Percentiles rank a stretch among this genome's conserved stretches.
These are phyloP conservation scores for Mycosphaerelloides madeirae DNA, from an alignment of 2,329 filamentous ascomycete species.

Conservation along the genomic window DNA sequence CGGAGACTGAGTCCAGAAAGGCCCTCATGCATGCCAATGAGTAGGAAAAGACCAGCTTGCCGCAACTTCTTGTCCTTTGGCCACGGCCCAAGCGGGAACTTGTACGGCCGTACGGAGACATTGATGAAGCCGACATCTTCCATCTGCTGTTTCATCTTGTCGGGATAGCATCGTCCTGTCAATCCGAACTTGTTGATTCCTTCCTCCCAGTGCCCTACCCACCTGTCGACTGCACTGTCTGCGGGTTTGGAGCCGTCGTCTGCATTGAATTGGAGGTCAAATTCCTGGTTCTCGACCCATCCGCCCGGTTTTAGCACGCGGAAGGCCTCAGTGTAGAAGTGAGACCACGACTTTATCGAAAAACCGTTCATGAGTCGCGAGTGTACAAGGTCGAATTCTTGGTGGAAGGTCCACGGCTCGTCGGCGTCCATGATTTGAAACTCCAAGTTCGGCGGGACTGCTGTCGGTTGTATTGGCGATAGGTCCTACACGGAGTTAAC, in stretches of 20 bases:
- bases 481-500: constrained; percentile 15
- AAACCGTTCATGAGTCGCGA: constrained; percentile 29
- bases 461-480: constrained; percentile 28
- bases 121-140: constrained; percentile 32
- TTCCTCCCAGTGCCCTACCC: constrained; percentile 23
- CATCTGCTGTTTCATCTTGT: constrained; percentile 34
- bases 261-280: constrained; percentile 24
- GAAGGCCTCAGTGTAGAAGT: constrained; percentile 25
- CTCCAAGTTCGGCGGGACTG: constrained; percentile 18
- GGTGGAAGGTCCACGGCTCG: constrained; percentile 21
- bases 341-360: constrained; percentile 25
- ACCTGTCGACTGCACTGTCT: constrained; percentile 16
- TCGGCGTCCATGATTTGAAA: constrained; percentile 21
- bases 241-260: constrained; percentile 23
- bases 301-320: constrained; percentile 30
- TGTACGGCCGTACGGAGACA: constrained; percentile 25
- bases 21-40: constrained; percentile 25
- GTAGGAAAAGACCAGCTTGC: constrained; percentile 22
- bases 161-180: constrained; percentile 22
- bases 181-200: constrained; percentile 22
- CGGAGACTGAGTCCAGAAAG: constrained; percentile 24
- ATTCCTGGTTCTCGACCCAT: constrained; percentile 40
- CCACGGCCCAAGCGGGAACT: constrained; percentile 29
- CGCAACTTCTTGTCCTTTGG: constrained; percentile 25
- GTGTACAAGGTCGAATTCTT: constrained; percentile 29